These are phyloP conservation scores for Saccharomyces mikatae DNA, from an alignment of 805 yeast genomes.

Conservation along the genomic window DNA sequence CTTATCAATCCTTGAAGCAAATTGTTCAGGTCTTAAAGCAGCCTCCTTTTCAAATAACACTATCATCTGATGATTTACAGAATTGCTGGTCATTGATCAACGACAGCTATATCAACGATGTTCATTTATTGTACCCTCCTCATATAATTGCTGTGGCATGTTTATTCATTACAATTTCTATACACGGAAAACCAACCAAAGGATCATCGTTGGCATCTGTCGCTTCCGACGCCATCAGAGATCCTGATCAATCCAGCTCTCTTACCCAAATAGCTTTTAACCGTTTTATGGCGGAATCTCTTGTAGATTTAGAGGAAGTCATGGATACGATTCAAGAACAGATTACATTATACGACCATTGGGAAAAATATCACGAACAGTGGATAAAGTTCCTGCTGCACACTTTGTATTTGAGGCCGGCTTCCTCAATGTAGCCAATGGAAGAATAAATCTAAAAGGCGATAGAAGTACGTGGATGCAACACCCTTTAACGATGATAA, in stretches of 20 bases:
- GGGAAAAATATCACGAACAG: constrained; percentile 80
- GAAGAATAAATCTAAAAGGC: not conserved
- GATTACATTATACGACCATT: constrained; percentile 68
- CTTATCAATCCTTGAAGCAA: constrained; percentile 55
- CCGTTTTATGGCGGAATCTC: constrained; percentile 61
- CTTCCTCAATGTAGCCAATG: not conserved
- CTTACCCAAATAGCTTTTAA: constrained; percentile 17
- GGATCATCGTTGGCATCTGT: constrained; percentile 1
- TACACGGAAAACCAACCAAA: constrained; percentile 14
- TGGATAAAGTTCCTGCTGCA: constrained; percentile 36
- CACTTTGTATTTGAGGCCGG: constrained; percentile 22
- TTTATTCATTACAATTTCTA: constrained; percentile 59
- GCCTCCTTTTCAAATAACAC: constrained; percentile 19
- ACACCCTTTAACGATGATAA: not conserved
- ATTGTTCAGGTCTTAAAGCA: constrained; percentile 38
- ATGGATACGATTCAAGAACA: constrained; percentile 80
- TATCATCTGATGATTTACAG: constrained; percentile 65
- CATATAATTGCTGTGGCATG: constrained; percentile 79
- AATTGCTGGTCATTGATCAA: constrained; percentile 84
- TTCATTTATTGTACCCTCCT: constrained; percentile 78
- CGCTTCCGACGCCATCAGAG: constrained; percentile 1
- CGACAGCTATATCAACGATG: constrained; percentile 83
- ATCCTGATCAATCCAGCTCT: not conserved
- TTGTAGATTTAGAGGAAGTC: constrained; percentile 67
- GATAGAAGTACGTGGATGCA: not conserved